A percentile compares a stretch with the other conserved stretches of the same genome.
These are phyloP conservation scores for Thecaphora frezii DNA, from an alignment of 1,284 basidiomycete species.

Conservation along the genomic window DNA sequence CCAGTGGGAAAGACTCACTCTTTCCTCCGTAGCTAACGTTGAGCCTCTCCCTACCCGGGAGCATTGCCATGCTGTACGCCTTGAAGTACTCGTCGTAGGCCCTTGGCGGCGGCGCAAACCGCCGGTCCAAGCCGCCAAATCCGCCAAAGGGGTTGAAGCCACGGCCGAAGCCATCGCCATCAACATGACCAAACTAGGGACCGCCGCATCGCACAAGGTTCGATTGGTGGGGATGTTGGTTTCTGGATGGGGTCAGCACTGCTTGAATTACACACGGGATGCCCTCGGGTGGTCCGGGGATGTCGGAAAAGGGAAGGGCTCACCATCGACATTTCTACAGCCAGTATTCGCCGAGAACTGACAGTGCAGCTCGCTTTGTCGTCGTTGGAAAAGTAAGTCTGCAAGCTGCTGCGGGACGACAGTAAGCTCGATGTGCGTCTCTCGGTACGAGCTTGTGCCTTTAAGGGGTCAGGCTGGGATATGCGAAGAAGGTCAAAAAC, in stretches of 20 bases:
- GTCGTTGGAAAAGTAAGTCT: too few species aligned
- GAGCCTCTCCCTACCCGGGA: slow-evolving; percentile 76
- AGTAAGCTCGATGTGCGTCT: too few species aligned
- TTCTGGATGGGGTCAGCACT: too few species aligned
- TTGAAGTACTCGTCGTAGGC: slow-evolving; percentile 57
- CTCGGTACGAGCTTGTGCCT: too few species aligned
- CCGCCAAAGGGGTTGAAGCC: slow-evolving; percentile 25
- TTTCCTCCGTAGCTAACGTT: slow-evolving; percentile 95
- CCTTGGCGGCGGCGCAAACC: slow-evolving; percentile 44
- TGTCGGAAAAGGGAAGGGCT: slow-evolving; percentile 1
- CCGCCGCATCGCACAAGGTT: neutral
- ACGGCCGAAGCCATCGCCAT: slow-evolving; percentile 15
- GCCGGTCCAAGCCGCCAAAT: slow-evolving; percentile 38
- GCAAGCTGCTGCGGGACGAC: too few species aligned
- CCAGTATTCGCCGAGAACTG: neutral
- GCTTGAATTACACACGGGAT: neutral
- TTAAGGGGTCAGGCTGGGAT: too few species aligned
- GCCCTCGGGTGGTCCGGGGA: too few species aligned
- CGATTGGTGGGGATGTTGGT: too few species aligned
- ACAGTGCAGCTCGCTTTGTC: neutral
- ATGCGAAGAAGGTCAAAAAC: too few species aligned
- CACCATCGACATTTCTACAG: neutral
- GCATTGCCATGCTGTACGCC: slow-evolving; percentile 82
- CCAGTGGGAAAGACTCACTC: slow-evolving; percentile 68
- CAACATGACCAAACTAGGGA: slow-evolving; percentile 8